Evolutionary conservation across 2,329 filamentous ascomycete genomes (phyloP), one percentile per base, ranked within the genome.

Genomic region (Pyrenophora teres): DNA sequence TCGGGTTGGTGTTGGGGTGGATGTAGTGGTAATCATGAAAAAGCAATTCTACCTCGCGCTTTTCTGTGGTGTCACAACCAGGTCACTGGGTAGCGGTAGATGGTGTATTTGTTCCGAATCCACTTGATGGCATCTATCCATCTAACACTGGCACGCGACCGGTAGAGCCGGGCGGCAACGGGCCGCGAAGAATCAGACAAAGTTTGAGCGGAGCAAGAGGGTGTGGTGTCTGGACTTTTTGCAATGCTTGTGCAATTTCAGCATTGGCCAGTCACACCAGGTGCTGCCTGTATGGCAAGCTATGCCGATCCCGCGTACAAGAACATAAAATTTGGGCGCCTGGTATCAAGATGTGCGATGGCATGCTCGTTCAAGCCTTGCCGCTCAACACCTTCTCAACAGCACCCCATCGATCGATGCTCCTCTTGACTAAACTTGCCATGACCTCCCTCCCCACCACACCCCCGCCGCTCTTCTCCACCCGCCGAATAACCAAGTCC

Each of bases 401-500:
- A 60, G 87, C 81, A 38, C 78, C 76, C 82, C 89, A 93, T 63
- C 88, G 83, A 54, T 79, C 78, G 58, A 82, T 80, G 1, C 88
- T 86, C 46, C 84, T 71, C 23, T 76, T 75, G 6, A 87, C 79
- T 59, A 90, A 78, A 35, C 80, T 76, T 57, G 75, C 82, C 70
- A 92, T 78, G 52, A 86, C 76, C 51, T 84, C 80, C 19, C 80
- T 83, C 6, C 86, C 88, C 32, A 94, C 77, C 6, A 85, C 78
- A 8, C 83, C 83, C 6, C 93, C 94, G 9, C 94, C 94, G 58
- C 82, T 85, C 80, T 96, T 97, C 65, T 94, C 90, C 55, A 97
- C 56, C 85, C 87, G 44, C 90, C 77, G 44, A 6, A 86, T 77
- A 12, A 83, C 82, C 16, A 89, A 90, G 18, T 92, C 92, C 57